Evolutionary conservation across 2,329 filamentous ascomycete species (phyloP).

Genomic region (Colletotrichum cuscutae): DNA sequence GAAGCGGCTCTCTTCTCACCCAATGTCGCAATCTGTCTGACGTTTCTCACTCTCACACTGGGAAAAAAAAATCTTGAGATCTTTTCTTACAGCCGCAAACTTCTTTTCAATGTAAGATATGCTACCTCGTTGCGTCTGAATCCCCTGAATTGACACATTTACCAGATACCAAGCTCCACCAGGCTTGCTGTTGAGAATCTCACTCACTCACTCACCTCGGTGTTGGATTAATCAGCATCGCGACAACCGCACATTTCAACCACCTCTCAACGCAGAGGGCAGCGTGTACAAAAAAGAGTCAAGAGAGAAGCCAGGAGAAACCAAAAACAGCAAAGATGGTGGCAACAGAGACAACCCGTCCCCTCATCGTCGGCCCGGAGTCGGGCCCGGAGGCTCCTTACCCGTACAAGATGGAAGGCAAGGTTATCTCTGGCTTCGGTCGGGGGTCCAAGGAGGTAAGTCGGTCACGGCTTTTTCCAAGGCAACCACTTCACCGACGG

Average conservation of each 20-base stretch:
- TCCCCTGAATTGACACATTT: neutral
- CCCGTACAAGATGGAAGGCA: conserved; percentile 84
- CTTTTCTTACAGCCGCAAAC: neutral
- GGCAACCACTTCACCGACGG: neutral
- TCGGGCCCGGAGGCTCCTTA: conserved; percentile 81
- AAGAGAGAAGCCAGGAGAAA: neutral
- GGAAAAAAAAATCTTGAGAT: neutral
- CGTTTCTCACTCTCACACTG: neutral
- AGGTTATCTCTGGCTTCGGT: conserved; percentile 92
- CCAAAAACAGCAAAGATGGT: neutral
- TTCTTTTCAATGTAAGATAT: neutral
- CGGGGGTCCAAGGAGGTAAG: conserved; percentile 89
- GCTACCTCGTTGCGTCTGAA: neutral
- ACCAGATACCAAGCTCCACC: neutral
- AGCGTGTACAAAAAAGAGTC: neutral
- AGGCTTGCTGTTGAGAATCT: neutral
- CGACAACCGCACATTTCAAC: neutral
- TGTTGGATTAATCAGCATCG: conserved; percentile 16
- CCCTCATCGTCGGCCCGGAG: conserved; percentile 78
- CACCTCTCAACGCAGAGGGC: neutral
- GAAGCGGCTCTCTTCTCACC: conserved; percentile 19
- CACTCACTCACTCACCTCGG: neutral
- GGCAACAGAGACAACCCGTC: conserved; percentile 54
- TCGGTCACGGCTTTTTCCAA: conserved; percentile 2
- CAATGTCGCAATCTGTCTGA: neutral